Percentiles rank a stretch among this genome's conserved stretches.
Conservation (phyloP, 306 rosid genomes). For the Mimosa pudica region DNA sequence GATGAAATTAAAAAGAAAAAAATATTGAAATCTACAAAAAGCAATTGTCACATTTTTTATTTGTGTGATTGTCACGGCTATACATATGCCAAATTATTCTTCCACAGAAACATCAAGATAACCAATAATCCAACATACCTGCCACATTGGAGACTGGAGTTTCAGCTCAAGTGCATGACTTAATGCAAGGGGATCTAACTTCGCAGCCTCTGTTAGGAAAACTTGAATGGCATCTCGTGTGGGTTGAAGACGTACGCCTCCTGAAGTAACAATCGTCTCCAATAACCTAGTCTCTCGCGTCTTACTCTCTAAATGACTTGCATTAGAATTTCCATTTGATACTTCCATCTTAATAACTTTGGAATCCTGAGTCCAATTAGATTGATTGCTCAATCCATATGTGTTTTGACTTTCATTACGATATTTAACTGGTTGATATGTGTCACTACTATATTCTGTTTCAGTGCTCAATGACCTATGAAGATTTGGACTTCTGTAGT, state of each 20-base stretch:
- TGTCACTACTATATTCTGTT: conserved; percentile 49
- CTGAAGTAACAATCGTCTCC: conserved; percentile 91
- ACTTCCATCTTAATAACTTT: conserved; percentile 50
- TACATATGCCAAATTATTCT: not conserved
- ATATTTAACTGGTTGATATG: conserved; percentile 77
- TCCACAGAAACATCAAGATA: conserved; percentile 27
- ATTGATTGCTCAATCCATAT: conserved; percentile 60
- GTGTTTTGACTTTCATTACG: conserved; percentile 59
- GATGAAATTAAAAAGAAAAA: not conserved
- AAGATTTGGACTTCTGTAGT: conserved; percentile 82
- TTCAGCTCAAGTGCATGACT: conserved; percentile 73
- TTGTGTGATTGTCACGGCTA: conserved; percentile 17
- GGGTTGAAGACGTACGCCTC: conserved; percentile 97
- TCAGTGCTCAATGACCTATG: conserved; percentile 85
- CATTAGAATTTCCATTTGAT: conserved; percentile 65
- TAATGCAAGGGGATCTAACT: conserved; percentile 78
- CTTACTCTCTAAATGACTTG: conserved; percentile 61
- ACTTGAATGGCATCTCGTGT: conserved; percentile 91
- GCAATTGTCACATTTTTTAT: not conserved
- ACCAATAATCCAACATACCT: conserved; percentile 63
- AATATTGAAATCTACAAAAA: not conserved
- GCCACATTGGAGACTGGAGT: conserved; percentile 96
- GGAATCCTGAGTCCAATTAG: conserved; percentile 77
- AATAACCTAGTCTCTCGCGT: conserved; percentile 86
- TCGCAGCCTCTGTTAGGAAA: conserved; percentile 81